Conservation (phyloP, 345 rosid species). For the Eucalyptus erythrocorys region DNA sequence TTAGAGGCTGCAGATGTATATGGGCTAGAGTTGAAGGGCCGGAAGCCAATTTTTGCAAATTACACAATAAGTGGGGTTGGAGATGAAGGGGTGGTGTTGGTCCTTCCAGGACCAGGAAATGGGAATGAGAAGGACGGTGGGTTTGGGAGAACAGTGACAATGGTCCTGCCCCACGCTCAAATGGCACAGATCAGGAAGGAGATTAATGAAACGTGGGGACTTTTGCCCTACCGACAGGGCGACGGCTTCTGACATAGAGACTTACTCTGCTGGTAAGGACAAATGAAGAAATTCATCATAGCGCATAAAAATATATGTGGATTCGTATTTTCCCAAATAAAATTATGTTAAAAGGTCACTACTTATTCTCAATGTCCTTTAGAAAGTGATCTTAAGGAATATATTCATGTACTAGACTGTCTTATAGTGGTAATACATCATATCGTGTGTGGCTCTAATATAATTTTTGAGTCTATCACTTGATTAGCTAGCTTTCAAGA, state of each 20-base stretch:
- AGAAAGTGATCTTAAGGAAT: neutral
- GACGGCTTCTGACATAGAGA: neutral
- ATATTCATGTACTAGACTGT: neutral
- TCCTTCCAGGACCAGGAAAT: conserved; percentile 12
- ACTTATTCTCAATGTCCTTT: neutral
- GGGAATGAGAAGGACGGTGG: neutral
- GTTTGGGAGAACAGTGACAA: conserved; percentile 17
- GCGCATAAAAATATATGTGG: neutral
- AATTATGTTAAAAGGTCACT: no score
- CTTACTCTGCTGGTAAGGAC: neutral
- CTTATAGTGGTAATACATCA: neutral
- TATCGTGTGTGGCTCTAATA: neutral
- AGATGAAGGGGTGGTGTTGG: conserved; percentile 44
- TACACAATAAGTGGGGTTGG: conserved; percentile 45
- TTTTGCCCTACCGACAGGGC: neutral
- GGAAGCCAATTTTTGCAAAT: conserved; percentile 27
- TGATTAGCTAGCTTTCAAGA: neutral
- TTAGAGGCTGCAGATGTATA: conserved; percentile 31
- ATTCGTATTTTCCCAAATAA: neutral
- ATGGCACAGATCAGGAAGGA: conserved; percentile 16
- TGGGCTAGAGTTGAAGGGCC: conserved; percentile 34
- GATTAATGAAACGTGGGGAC: conserved; percentile 5
- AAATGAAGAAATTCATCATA: neutral
- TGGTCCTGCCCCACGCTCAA: conserved; percentile 27
- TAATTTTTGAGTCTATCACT: neutral